These are phyloP conservation scores for Pichia ethanolica DNA, from an alignment of 805 yeast species.

Conservation along the genomic window DNA sequence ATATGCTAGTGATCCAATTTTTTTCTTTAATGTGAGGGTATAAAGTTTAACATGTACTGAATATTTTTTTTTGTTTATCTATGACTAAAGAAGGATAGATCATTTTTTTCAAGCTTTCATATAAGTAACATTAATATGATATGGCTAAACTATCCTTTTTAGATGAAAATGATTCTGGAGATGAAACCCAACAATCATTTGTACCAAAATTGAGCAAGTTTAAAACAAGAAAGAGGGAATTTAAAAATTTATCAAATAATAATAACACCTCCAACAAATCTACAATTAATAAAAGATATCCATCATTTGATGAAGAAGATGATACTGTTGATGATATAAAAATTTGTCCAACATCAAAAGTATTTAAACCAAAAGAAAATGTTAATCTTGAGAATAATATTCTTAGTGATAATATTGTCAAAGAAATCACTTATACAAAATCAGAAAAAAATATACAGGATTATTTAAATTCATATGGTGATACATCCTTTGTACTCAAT, in stretches of 20 bases:
- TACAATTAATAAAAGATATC: no score
- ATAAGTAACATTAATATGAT: neutral
- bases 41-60: no score
- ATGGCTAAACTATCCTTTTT: neutral
- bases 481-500: neutral
- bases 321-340: no score
- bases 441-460: neutral
- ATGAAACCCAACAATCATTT: neutral
- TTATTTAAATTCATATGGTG: slow-evolving; percentile 1
- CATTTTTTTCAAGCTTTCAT: neutral
- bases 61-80: no score
- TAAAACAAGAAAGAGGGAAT: neutral
- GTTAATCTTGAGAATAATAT: no score
- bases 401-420: neutral
- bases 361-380: no score
- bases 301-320: no score
- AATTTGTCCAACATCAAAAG: no score
- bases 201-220: neutral
- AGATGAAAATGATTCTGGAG: neutral
- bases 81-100: no score
- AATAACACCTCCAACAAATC: no score
- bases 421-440: neutral
- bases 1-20: no score
- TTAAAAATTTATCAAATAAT: neutral
- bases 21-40: no score